phyloP scores from a whole-genome alignment of 2,329 filamentous ascomycete species.

The Cyphellophora europaea region DNA sequence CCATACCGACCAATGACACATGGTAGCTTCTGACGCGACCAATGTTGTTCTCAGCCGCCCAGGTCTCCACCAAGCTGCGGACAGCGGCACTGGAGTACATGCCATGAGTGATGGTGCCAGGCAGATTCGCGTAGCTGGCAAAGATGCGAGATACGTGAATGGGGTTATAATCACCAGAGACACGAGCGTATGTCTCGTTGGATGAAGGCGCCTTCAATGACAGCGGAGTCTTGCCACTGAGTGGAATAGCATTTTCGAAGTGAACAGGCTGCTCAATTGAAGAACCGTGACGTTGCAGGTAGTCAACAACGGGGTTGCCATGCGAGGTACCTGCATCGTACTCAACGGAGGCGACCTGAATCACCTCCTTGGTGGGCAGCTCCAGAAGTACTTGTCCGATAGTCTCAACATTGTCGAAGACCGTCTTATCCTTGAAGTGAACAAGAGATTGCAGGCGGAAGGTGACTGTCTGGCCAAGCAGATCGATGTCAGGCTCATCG shows the following conservation, averaged over 20 bases:
- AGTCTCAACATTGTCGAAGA: conserved; percentile 88
- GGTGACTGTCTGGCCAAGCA: conserved; percentile 84
- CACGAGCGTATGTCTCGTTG: conserved; percentile 95
- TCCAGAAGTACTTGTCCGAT: conserved; percentile 87
- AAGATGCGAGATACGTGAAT: conserved; percentile 98
- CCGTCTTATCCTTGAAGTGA: conserved; percentile 86
- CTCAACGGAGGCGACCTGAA: conserved; percentile 94
- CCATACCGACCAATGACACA: conserved; percentile 95
- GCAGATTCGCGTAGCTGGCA: conserved; percentile 87
- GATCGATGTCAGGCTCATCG: conserved; percentile 73
- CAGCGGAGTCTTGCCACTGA: conserved; percentile 84
- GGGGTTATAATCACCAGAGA: conserved; percentile 97
- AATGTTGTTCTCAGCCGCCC: conserved; percentile 98
- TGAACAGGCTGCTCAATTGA: conserved; percentile 92
- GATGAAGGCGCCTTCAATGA: conserved; percentile 84
- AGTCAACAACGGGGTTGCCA: conserved; percentile 94
- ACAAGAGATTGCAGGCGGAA: conserved; percentile 92
- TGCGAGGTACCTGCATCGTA: conserved; percentile 87
- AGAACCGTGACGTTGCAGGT: conserved; percentile 81
- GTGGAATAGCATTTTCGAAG: conserved; percentile 94
- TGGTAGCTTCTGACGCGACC: conserved; percentile 97
- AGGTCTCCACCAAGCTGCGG: conserved; percentile 91
- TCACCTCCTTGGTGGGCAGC: conserved; percentile 91
- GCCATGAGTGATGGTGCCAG: conserved; percentile 95
- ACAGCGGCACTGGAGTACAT: conserved; percentile 99